Evolutionary conservation across 73 alveolate genomes (phyloP).

Genomic region (Stentor roeselii): DNA sequence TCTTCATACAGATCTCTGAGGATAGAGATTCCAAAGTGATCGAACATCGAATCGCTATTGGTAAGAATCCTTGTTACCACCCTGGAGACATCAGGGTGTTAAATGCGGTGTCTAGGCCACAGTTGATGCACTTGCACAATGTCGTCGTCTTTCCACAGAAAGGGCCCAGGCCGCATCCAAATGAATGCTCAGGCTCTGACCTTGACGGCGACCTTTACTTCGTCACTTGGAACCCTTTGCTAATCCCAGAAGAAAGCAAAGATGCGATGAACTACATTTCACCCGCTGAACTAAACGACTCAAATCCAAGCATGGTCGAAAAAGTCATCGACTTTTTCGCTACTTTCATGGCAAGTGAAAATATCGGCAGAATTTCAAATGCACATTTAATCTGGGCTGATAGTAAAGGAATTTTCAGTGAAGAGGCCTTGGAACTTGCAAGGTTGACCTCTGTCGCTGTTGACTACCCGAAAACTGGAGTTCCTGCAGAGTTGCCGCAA

Average conservation of each 20-base stretch:
- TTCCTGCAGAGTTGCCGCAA: constrained; percentile 31
- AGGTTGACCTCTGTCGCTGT: constrained; percentile 64
- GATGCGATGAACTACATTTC: neutral
- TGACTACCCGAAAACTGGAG: constrained; percentile 71
- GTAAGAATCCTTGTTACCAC: constrained; percentile 79
- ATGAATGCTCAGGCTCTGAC: constrained; percentile 79
- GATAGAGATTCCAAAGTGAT: constrained; percentile 33
- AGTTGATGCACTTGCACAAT: constrained; percentile 53
- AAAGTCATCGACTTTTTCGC: constrained; percentile 51
- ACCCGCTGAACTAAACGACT: constrained; percentile 38
- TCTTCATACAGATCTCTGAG: constrained; percentile 39
- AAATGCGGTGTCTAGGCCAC: constrained; percentile 48
- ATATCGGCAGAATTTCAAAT: constrained; percentile 60
- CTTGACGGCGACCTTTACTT: constrained; percentile 86
- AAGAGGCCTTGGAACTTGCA: constrained; percentile 54
- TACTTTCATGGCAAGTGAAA: constrained; percentile 45
- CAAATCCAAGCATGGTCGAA: constrained; percentile 37
- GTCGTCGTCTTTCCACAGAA: constrained; percentile 76
- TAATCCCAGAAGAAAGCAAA: constrained; percentile 30
- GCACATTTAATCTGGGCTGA: constrained; percentile 72
- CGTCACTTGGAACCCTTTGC: constrained; percentile 58
- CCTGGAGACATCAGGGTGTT: constrained; percentile 86
- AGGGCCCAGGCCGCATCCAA: constrained; percentile 72
- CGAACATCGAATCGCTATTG: constrained; percentile 54
- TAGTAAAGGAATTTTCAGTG: constrained; percentile 42